Evolutionary conservation across 208 protist genomes (phyloP).

Genomic region (Sergeia podlipaevii): DNA sequence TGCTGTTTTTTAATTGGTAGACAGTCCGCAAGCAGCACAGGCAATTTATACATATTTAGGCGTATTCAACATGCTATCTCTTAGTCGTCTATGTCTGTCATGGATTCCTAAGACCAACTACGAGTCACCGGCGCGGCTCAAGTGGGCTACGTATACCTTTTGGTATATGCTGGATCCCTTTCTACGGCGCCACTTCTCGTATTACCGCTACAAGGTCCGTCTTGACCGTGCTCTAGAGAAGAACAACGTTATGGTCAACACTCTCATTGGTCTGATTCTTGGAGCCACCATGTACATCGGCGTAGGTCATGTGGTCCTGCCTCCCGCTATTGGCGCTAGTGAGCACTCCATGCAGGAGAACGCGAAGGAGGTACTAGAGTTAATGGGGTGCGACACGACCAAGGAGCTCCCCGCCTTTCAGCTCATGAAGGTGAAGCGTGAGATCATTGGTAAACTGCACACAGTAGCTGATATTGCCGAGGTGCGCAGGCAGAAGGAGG

Average conservation of each 20-base stretch:
- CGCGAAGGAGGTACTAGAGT: slow-evolving; percentile 42
- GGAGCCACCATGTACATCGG: slow-evolving; percentile 66
- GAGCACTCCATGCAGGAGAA: slow-evolving; percentile 59
- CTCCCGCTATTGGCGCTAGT: slow-evolving; percentile 22
- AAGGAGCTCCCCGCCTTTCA: slow-evolving; percentile 73
- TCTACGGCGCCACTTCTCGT: slow-evolving; percentile 60
- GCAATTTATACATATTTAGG: slow-evolving; percentile 4
- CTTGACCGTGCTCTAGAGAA: slow-evolving; percentile 73
- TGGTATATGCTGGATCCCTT: slow-evolving; percentile 73
- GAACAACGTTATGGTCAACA: slow-evolving; percentile 58
- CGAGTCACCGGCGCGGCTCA: slow-evolving; percentile 39
- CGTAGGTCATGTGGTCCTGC: slow-evolving; percentile 26
- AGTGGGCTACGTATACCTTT: slow-evolving; percentile 80
- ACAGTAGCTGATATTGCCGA: slow-evolving; percentile 59
- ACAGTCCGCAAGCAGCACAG: no score
- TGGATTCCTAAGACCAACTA: slow-evolving; percentile 43
- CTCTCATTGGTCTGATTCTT: slow-evolving; percentile 45
- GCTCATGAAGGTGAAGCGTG: slow-evolving; percentile 64
- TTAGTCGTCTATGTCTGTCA: neutral
- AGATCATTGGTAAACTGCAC: slow-evolving; percentile 71
- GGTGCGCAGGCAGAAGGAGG: slow-evolving; percentile 53
- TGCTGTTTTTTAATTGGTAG: no score
- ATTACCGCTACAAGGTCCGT: slow-evolving; percentile 64
- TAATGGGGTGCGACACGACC: slow-evolving; percentile 58
- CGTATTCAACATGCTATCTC: slow-evolving; percentile 3